These are phyloP conservation scores for Starmerella scarabaei DNA, from an alignment of 805 yeast genomes.

Conservation along the genomic window DNA sequence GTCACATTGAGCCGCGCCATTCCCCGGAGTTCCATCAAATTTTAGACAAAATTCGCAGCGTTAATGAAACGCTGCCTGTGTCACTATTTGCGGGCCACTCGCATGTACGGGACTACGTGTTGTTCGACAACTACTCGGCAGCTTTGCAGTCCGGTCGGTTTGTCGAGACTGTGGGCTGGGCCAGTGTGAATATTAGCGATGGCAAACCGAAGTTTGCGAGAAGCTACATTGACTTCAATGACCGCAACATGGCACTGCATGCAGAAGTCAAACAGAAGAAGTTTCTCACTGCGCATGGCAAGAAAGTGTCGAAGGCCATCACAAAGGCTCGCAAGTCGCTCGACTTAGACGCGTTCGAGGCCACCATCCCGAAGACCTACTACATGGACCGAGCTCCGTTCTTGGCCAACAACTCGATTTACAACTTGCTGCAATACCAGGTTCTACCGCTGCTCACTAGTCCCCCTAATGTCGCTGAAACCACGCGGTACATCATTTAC, in stretches of 20 bases:
- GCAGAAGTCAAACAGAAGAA: conserved; percentile 3
- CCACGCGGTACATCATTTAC: conserved; percentile 42
- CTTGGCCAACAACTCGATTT: conserved; percentile 43
- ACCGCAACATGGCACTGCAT: conserved; percentile 56
- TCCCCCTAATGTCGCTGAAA: conserved; percentile 18
- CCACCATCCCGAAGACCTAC: conserved; percentile 53
- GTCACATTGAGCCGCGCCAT: conserved; percentile 61
- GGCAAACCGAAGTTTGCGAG: conserved; percentile 33
- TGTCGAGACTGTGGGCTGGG: conserved; percentile 80
- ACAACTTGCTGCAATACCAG: conserved; percentile 42
- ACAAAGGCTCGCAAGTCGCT: conserved; percentile 34
- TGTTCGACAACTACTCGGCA: conserved; percentile 50
- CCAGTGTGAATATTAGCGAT: conserved; percentile 36
- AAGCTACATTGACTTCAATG: conserved; percentile 70
- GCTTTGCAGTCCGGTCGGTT: conserved; percentile 83
- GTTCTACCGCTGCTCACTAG: conserved; percentile 37
- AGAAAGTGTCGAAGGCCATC: conserved; percentile 34
- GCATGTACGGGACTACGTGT: conserved; percentile 70
- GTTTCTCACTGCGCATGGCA: conserved; percentile 48
- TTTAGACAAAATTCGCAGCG: conserved; percentile 40
- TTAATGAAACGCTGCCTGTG: conserved; percentile 48
- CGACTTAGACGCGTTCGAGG: conserved; percentile 42
- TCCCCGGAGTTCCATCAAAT: conserved; percentile 42
- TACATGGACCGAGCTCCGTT: conserved; percentile 56
- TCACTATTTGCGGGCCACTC: conserved; percentile 92